Evolutionary conservation across 169 alveolate species (phyloP), one percentile per base, ranked within the genome.

Genomic region (Theileria parva): DNA sequence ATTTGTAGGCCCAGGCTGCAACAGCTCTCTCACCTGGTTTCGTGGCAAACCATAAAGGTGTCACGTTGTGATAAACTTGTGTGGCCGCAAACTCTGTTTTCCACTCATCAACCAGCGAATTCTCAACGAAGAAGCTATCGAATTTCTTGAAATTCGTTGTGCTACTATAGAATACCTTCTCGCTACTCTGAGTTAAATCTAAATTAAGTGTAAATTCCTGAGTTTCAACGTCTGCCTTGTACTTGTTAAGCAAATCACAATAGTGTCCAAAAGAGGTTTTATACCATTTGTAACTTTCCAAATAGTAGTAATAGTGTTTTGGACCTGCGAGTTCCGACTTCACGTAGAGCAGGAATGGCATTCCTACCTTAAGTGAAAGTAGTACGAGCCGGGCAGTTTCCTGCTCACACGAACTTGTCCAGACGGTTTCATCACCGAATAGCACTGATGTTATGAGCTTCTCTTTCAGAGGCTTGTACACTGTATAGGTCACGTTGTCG

Each of bases 1-100:
- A 28, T 32, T 63, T 63, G 51, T 63, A 63, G 27, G 50, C 71
- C 71, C 71, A 63, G 53, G 19, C 71, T 21, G 71, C 71, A 1
- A 63, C 71, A 19, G 71, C 71, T 39, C 71, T n/a, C 8, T 63
- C 51, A 30, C 44, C 71, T 2, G n/a, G 44, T 13, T 17, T 15
- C n/a, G n/a, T 30, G 6, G 71, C 71, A 27, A 3, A 28, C 71
- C 71, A 63, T 39, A 63, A 21, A 7, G 19, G 39, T 15, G 23
- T 63, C 32, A 15, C 71, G 7, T 63, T 13, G 19, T 63, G 39
- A 2, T 23, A 3, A 3, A 63, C 71, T 7, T 21, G 1, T 6
- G 25, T 63, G 9, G 71, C 71, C 1, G 50, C 71, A 21, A 28
- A 21, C 25, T 21, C 50, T 5, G 23, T 63, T 2, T 2, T 44